Evolutionary conservation across 352 stramenopile genomes (phyloP).

Genomic region (Thalassiosira hispida): DNA sequence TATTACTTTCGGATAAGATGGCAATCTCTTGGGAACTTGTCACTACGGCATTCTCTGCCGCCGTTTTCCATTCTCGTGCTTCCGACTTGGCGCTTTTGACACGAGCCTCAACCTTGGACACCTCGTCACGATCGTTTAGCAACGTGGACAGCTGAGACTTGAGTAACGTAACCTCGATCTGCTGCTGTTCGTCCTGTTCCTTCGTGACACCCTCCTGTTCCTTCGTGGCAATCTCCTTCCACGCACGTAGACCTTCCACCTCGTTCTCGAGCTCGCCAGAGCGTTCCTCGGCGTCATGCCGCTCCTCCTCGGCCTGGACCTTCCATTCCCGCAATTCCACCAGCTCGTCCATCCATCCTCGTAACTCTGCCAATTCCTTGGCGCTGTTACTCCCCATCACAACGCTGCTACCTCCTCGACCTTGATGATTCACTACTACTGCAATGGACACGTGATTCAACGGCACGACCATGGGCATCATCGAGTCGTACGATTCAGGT

Average conservation of each 20-base stretch:
- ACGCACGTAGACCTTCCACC: not conserved
- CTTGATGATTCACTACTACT: slow-evolving; percentile 1
- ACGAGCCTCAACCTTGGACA: not conserved
- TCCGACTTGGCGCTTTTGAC: not conserved
- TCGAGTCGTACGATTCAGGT: not conserved
- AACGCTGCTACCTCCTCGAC: not conserved
- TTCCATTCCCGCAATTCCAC: slow-evolving; percentile 8
- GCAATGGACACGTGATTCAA: slow-evolving; percentile 14
- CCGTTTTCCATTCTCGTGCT: not conserved
- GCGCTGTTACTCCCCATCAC: slow-evolving; percentile 3
- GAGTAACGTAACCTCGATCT: not conserved
- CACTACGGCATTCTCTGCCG: not conserved
- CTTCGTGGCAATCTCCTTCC: not conserved
- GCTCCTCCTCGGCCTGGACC: not conserved
- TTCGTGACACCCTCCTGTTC: not conserved
- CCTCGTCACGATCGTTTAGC: not conserved
- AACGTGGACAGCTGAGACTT: not conserved
- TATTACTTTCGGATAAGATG: not conserved
- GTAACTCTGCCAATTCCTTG: slow-evolving; percentile 10
- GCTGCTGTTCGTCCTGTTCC: too few species aligned
- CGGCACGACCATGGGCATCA: not conserved
- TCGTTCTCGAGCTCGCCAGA: not conserved
- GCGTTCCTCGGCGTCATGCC: too few species aligned
- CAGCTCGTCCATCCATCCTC: slow-evolving; percentile 5
- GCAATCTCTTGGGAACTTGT: not conserved